A percentile compares a stretch with the other conserved stretches of the same genome.
These are phyloP conservation scores for Suillus spraguei DNA, from an alignment of 768 basidiomycete species.

Conservation along the genomic window DNA sequence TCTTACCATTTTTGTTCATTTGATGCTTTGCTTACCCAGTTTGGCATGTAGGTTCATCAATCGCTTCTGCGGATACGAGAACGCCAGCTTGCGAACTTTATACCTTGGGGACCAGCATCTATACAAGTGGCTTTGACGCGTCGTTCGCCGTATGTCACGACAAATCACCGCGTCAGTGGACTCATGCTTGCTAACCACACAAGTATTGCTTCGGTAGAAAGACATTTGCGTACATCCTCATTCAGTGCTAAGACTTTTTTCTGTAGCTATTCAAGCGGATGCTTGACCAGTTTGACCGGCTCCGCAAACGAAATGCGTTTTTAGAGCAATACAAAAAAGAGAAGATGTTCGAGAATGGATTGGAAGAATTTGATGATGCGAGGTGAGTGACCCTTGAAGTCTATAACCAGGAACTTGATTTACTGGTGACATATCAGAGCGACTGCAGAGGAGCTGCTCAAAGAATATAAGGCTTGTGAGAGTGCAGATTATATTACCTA, in stretches of 20 bases:
- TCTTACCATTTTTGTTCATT: constrained; percentile 4
- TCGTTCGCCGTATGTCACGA: constrained; percentile 83
- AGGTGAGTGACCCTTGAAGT: constrained; percentile 50
- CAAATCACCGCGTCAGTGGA: constrained; percentile 94
- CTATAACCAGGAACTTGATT: neutral
- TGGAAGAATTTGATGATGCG: constrained; percentile 98
- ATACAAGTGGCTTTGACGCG: constrained; percentile 97
- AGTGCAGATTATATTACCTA: constrained; percentile 93
- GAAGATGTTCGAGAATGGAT: constrained; percentile 88
- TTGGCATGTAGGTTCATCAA: constrained; percentile 80
- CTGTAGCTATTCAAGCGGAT: constrained; percentile 90
- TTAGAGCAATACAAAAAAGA: constrained; percentile 98
- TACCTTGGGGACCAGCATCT: constrained; percentile 98
- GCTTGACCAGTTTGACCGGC: constrained; percentile 91
- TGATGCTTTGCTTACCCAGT: neutral
- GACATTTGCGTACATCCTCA: neutral
- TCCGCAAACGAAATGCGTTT: constrained; percentile 89
- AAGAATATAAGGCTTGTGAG: constrained; percentile 97
- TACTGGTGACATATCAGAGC: constrained; percentile 48
- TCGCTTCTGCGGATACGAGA: constrained; percentile 95
- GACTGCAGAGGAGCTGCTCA: constrained; percentile 83
- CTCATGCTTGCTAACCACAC: constrained; percentile 99
- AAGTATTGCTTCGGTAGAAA: constrained; percentile 89
- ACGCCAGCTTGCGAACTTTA: constrained; percentile 94
- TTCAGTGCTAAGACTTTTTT: neutral